These are phyloP conservation scores for Harringtonia lauricola DNA, from an alignment of 2,329 filamentous ascomycete genomes.

Conservation along the genomic window DNA sequence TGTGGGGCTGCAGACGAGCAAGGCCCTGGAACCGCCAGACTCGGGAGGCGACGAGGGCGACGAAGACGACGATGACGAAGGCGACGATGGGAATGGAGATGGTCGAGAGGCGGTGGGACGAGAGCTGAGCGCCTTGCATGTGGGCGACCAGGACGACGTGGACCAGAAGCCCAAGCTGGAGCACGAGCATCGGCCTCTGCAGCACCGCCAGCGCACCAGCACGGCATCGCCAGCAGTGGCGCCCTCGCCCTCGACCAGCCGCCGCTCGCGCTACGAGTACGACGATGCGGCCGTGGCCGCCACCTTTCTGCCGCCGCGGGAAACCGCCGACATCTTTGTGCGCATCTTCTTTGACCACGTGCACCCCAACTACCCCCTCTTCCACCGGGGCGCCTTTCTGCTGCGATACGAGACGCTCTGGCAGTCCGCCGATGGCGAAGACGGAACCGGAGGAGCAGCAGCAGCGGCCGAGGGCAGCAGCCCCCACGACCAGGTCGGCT, in stretches of 20 bases:
- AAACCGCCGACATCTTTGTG: conserved; percentile 11
- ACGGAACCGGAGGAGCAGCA: neutral
- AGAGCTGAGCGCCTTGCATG: too few species aligned
- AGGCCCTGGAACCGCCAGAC: conserved; percentile 7
- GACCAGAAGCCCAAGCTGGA: too few species aligned
- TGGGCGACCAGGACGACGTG: too few species aligned
- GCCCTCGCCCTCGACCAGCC: conserved; percentile 1
- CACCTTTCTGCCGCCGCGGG: conserved; percentile 7
- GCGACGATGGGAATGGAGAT: neutral
- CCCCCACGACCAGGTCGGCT: conserved; percentile 7
- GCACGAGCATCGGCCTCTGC: neutral
- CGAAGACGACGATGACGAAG: conserved; percentile 2
- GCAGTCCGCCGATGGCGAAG: neutral
- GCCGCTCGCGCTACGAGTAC: conserved; percentile 4
- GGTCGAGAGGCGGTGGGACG: too few species aligned
- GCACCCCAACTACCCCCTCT: conserved; percentile 11
- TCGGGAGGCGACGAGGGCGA: conserved; percentile 2
- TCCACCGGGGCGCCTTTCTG: conserved; percentile 5
- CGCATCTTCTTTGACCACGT: conserved; percentile 12
- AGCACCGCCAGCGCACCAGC: neutral
- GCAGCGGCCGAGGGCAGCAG: too few species aligned
- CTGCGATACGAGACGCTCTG: conserved; percentile 9
- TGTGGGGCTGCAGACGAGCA: conserved; percentile 8
- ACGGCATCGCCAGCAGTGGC: neutral
- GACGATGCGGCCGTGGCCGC: conserved; percentile 5